Percentiles rank a stretch among this genome's conserved stretches.
phyloP scores from a whole-genome alignment of 2,329 filamentous ascomycete species.

The Botrytis pseudocinerea region DNA sequence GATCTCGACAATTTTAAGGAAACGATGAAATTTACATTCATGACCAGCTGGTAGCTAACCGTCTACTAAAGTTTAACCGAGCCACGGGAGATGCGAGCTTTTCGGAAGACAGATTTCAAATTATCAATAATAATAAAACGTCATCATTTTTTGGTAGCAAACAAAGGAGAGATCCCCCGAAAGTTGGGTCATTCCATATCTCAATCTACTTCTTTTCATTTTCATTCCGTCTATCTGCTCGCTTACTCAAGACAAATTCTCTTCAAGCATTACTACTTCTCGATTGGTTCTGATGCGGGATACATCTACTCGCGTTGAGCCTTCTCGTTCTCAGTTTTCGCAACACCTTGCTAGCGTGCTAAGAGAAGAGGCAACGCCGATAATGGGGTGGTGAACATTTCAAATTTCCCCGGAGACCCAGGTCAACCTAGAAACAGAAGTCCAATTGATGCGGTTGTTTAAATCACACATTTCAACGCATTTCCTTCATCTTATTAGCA shows the following conservation, averaged over 20 bases:
- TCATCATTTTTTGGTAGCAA: neutral
- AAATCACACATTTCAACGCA: neutral
- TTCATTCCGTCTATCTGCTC: neutral
- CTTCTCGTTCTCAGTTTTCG: neutral
- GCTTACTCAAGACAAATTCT: neutral
- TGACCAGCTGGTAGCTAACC: neutral
- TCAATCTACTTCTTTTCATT: neutral
- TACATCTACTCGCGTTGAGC: neutral
- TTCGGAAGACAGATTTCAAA: neutral
- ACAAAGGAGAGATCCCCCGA: neutral
- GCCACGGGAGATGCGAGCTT: neutral
- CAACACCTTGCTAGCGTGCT: neutral
- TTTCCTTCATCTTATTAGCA: neutral
- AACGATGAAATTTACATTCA: neutral
- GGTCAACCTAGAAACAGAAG: neutral
- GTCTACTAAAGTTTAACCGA: neutral
- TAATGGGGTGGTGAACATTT: neutral
- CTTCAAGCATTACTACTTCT: neutral
- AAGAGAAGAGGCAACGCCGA: neutral
- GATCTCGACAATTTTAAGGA: neutral
- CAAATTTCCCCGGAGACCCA: neutral
- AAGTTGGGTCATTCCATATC: accelerated
- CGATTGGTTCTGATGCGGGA: neutral
- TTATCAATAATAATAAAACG: neutral
- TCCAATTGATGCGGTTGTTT: neutral